phyloP scores from a whole-genome alignment of 2,329 filamentous ascomycete genomes.

The Aspergillus udagawae region DNA sequence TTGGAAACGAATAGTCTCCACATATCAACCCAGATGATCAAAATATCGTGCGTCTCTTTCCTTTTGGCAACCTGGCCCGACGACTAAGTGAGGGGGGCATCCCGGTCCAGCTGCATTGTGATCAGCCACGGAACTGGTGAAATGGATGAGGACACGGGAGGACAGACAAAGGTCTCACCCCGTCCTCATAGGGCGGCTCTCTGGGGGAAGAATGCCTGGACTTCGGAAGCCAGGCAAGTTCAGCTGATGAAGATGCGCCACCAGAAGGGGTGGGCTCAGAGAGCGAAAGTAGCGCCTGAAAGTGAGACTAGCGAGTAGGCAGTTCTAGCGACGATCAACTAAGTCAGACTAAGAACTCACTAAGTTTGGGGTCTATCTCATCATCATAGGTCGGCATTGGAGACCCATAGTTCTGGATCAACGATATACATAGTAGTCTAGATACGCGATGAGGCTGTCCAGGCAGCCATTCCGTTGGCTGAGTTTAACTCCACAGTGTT shows the following conservation, averaged over 20 bases:
- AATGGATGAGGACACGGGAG: constrained; percentile 11
- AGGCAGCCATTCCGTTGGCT: not conserved
- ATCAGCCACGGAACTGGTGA: constrained; percentile 21
- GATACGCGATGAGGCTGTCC: not conserved
- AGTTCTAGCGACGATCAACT: constrained; percentile 5
- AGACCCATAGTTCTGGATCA: not conserved
- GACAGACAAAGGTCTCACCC: not conserved
- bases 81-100: constrained; percentile 2
- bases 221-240: constrained; percentile 13
- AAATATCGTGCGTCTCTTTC: not conserved
- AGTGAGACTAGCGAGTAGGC: constrained; percentile 17
- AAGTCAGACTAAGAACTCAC: not conserved
- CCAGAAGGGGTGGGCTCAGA: constrained; percentile 10
- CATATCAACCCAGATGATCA: not conserved
- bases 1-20: constrained; percentile 12
- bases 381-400: not conserved
- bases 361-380: not conserved
- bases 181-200: constrained; percentile 13
- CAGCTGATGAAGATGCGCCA: constrained; percentile 22
- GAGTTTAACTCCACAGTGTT: no score
- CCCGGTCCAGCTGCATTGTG: constrained; percentile 20
- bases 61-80: not conserved
- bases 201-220: constrained; percentile 13
- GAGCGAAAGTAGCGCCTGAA: constrained; percentile 4
- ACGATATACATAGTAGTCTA: not conserved